phyloP scores from a whole-genome alignment of 768 basidiomycete species.

The Suillus ampliporus region DNA sequence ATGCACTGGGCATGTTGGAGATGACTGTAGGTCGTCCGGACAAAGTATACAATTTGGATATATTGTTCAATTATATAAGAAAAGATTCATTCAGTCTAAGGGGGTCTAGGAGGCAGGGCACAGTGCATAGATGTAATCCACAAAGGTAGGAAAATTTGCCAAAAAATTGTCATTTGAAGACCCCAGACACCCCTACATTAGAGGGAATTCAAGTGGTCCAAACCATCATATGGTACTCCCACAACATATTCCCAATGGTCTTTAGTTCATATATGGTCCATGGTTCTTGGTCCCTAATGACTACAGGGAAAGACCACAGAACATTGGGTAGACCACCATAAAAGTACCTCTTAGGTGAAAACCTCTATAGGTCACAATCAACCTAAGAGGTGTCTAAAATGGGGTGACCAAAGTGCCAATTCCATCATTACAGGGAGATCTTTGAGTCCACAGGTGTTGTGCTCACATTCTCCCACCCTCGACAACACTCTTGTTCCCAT shows the following conservation, averaged over 20 bases:
- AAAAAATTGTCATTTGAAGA: neutral
- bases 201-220: neutral
- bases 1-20: neutral
- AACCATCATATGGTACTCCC: neutral
- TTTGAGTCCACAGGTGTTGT: too few relatives aligned
- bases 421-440: too few relatives aligned
- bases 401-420: constrained; percentile 2
- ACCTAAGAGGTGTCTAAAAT: constrained; percentile 2
- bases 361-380: neutral
- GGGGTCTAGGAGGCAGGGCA: neutral
- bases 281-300: neutral
- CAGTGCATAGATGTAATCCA: neutral
- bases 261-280: too few relatives aligned
- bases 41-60: neutral
- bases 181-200: neutral
- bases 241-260: neutral
- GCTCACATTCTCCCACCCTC: too few relatives aligned
- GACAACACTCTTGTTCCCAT: too few relatives aligned
- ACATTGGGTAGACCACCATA: neutral
- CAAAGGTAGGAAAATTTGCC: neutral
- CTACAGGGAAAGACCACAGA: constrained; percentile 1
- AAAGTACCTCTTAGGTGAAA: constrained; percentile 6
- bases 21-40: neutral
- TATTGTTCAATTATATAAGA: neutral
- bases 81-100: neutral